Evolutionary conservation across 495 filamentous ascomycete genomes (phyloP), one percentile per base, ranked within the genome.

Genomic region (Bryoglossum gracile): DNA sequence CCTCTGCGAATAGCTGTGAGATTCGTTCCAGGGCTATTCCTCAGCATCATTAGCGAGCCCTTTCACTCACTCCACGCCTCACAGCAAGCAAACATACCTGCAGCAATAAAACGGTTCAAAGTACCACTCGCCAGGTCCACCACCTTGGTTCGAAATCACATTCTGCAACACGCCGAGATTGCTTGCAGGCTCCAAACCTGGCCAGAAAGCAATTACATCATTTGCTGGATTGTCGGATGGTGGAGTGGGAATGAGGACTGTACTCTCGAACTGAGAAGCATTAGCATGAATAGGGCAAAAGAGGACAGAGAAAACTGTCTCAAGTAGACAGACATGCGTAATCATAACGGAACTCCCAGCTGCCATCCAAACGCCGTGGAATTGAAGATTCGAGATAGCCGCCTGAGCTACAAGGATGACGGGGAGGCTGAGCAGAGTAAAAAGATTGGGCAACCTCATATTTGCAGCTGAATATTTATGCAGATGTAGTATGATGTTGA

Each of bases 71-170:
- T 14, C 28, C 34, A 13, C 21, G 6, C 23, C 14, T 11, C 1
- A 41, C 14, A 19, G 8, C n/a, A 24, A 4, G 3, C 4, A 16
- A 9, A 50, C 47, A 25, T 25, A 44, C 48, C 38, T 42, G 50
- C 50, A 53, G 19, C 50, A 53, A 37, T 47, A 53, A 21, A 47
- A 53, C 17, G 50, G 50, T 25, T 42, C 33, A n/a, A 43, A 22
- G 23, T 34, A 47, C 50, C 50, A 53, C 3, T 40, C 43, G 5
- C 28, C 24, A 35, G 36, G 21, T 8, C 26, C 33, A n/a, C 50
- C 50, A 26, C 43, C 50, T 26, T 41, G 43, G 30, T 47, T 53
- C 36, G 26, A 35, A 6, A 53, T 24, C 21, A 53, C 50, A 13
- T 46, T 39, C 21, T 53, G 43, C 24, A 53, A 30, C 10, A 53